Evolutionary conservation across 495 filamentous ascomycete species (phyloP).

Genomic region (Pseudevernia furfuracea): DNA sequence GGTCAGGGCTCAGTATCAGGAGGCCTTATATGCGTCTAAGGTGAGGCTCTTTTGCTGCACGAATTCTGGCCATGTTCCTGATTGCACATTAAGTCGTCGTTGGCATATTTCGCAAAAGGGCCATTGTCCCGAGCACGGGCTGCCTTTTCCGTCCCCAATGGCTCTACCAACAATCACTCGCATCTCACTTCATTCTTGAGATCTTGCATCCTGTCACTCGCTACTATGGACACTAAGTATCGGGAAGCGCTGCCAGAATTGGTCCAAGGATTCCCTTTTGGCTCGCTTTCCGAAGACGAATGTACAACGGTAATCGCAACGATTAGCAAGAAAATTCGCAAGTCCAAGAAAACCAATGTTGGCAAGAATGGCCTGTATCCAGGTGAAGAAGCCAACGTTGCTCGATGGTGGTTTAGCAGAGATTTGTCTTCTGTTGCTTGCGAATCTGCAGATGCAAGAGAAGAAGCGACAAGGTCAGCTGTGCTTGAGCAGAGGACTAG

Average conservation of each 20-base stretch:
- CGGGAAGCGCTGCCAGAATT: slow-evolving; percentile 63
- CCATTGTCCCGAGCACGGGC: slow-evolving; percentile 81
- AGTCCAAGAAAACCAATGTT: slow-evolving; percentile 60
- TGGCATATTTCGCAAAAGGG: slow-evolving; percentile 97
- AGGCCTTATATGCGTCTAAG: slow-evolving; percentile 86
- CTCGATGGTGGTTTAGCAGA: slow-evolving; percentile 67
- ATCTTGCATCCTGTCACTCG: slow-evolving; percentile 60
- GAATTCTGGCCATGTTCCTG: background rate
- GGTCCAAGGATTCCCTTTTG: slow-evolving; percentile 54
- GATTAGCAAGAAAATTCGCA: slow-evolving; percentile 46
- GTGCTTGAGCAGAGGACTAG: slow-evolving; percentile 59
- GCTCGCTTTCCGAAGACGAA: slow-evolving; percentile 54
- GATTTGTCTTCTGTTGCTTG: slow-evolving; percentile 32
- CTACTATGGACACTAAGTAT: slow-evolving; percentile 83
- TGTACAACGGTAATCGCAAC: slow-evolving; percentile 21
- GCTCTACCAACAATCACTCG: slow-evolving; percentile 17
- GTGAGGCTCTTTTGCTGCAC: slow-evolving; percentile 33
- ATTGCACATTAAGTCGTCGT: slow-evolving; percentile 52
- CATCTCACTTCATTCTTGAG: slow-evolving; percentile 63
- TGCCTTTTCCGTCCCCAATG: slow-evolving; percentile 51
- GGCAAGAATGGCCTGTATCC: slow-evolving; percentile 73
- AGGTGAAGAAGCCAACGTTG: slow-evolving; percentile 64
- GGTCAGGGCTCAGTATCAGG: slow-evolving; percentile 70
- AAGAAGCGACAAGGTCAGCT: slow-evolving; percentile 49
- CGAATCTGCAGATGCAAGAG: slow-evolving; percentile 36